Evolutionary conservation across 306 rosid genomes (phyloP).

Genomic region (Mimosa pudica): DNA sequence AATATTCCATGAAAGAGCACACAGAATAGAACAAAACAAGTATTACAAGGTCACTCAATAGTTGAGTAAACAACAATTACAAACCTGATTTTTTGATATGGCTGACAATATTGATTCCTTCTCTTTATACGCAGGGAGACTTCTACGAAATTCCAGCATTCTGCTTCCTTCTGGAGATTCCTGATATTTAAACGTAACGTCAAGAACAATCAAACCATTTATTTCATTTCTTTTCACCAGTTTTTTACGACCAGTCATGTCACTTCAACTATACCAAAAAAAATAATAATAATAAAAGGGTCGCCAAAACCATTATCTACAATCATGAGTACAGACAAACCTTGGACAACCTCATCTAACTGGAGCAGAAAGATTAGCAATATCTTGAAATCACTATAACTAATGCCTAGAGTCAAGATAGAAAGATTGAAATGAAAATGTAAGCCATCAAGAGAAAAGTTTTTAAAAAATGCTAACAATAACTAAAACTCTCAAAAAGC

Average conservation of each 20-base stretch:
- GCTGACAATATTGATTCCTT: conserved; percentile 72
- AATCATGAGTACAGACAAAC: background rate
- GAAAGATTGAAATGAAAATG: background rate
- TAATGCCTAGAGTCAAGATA: background rate
- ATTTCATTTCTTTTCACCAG: conserved; percentile 14
- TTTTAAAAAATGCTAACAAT: background rate
- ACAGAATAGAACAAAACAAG: background rate
- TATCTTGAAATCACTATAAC: background rate
- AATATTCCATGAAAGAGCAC: conserved; percentile 42
- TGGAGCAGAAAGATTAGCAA: background rate
- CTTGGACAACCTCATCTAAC: background rate
- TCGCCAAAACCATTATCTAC: background rate
- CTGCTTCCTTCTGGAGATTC: conserved; percentile 76
- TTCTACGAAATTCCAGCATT: conserved; percentile 76
- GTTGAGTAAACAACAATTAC: conserved; percentile 17
- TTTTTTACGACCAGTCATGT: background rate
- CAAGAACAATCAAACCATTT: conserved; percentile 34
- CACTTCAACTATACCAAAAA: background rate
- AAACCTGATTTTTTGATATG: conserved; percentile 80
- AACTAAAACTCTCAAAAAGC: background rate
- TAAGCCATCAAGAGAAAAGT: background rate
- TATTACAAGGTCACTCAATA: conserved; percentile 1
- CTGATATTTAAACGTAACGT: conserved; percentile 47
- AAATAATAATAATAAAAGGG: background rate
- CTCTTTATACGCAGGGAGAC: conserved; percentile 86